Conservation (phyloP, 2,329 filamentous ascomycete genomes). For the Exserohilum turcica region DNA sequence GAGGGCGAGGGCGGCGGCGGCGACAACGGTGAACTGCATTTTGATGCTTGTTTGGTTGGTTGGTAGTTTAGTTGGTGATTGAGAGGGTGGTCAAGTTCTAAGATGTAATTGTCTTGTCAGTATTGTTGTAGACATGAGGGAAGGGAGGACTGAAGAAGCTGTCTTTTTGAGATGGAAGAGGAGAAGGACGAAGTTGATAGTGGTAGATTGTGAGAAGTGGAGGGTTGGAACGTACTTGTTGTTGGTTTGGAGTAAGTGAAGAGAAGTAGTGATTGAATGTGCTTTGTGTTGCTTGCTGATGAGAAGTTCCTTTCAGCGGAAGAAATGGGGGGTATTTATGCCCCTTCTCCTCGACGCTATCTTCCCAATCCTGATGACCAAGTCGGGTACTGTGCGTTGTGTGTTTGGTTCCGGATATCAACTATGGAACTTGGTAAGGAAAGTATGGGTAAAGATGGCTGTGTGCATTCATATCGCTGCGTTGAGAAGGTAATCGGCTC, state of each 20-base stretch:
- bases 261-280: neutral
- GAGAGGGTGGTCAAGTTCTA: neutral
- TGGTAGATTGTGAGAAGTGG: neutral
- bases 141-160: neutral
- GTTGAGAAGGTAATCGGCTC: neutral
- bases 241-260: neutral
- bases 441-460: neutral
- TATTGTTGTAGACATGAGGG: too few relatives aligned
- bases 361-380: neutral
- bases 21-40: conserved; percentile 6
- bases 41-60: neutral
- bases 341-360: neutral
- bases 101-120: neutral
- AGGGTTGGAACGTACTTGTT: conserved; percentile 1
- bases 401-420: neutral
- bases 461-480: neutral
- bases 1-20: neutral
- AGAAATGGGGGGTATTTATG: neutral
- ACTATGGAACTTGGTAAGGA: neutral
- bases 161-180: too few relatives aligned
- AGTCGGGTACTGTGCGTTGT: neutral
- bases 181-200: neutral
- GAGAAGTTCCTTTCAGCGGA: neutral
- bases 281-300: neutral
- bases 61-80: neutral